A percentile compares a stretch with the other conserved stretches of the same genome.
phyloP scores from a whole-genome alignment of 129 eudicot genomes.

The Helianthus tuberosus region DNA sequence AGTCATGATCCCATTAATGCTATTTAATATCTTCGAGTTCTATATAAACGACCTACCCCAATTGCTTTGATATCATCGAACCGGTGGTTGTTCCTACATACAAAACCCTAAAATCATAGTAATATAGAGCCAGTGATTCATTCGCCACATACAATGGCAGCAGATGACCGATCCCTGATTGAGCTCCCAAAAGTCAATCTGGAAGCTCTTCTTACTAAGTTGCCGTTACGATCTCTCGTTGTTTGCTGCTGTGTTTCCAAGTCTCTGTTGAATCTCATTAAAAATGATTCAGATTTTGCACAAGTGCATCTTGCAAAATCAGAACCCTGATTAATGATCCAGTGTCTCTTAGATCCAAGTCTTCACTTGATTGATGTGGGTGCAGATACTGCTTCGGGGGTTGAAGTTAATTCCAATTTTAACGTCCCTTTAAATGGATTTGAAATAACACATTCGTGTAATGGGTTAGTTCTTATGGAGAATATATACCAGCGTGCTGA shows the following conservation, averaged over 20 bases:
- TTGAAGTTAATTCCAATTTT: constrained; percentile 9
- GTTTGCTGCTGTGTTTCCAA: constrained; percentile 24
- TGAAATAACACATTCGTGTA: constrained; percentile 28
- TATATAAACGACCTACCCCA: constrained; percentile 8
- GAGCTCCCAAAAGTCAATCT: constrained; percentile 21
- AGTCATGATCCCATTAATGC: constrained; percentile 20
- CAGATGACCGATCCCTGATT: constrained; percentile 21
- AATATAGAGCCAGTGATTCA: no score
- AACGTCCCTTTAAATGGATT: constrained; percentile 21
- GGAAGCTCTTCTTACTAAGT: constrained; percentile 7
- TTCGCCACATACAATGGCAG: constrained; percentile 16
- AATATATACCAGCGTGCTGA: neutral
- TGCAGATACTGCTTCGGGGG: neutral
- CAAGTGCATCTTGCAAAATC: constrained; percentile 17
- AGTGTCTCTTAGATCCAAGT: neutral
- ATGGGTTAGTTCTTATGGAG: constrained; percentile 32
- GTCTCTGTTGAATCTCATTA: constrained; percentile 21
- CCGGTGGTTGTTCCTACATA: neutral
- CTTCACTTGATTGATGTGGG: constrained; percentile 30
- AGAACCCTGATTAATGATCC: constrained; percentile 24
- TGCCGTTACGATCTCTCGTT: constrained; percentile 24
- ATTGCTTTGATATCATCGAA: constrained; percentile 8
- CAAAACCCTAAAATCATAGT: constrained; percentile 21
- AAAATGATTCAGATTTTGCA: constrained; percentile 20
- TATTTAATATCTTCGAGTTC: neutral